Conservation (phyloP, 129 eudicot genomes). For the Chrysanthemum seticuspe region DNA sequence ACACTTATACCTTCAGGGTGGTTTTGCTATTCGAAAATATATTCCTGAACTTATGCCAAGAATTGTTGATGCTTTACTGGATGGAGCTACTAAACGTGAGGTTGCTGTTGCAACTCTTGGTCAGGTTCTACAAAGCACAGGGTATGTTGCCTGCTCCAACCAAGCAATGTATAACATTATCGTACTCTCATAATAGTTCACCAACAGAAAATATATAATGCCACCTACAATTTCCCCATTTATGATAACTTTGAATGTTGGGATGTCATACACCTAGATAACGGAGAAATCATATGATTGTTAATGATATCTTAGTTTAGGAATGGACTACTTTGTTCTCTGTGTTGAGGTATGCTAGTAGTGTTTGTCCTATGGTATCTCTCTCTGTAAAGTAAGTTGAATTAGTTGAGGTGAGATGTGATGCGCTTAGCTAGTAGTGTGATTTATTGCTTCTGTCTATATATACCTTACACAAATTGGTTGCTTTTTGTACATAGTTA, state of each 20-base stretch:
- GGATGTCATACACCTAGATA: too few species aligned
- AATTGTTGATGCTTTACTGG: slow-evolving; percentile 92
- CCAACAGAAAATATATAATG: not conserved
- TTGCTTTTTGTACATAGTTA: slow-evolving; percentile 54
- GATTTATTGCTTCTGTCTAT: too few species aligned
- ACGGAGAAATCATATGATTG: too few species aligned
- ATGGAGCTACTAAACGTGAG: slow-evolving; percentile 95
- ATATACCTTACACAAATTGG: not conserved
- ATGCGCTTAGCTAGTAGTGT: not conserved
- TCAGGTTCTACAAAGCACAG: slow-evolving; percentile 98
- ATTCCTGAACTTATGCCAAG: slow-evolving; percentile 89
- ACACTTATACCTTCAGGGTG: slow-evolving; percentile 61
- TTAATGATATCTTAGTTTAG: slow-evolving; percentile 1
- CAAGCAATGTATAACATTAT: not conserved
- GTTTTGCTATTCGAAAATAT: slow-evolving; percentile 92
- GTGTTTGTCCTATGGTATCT: slow-evolving; percentile 7
- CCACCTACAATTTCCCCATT: not conserved
- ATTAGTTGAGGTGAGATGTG: not conserved
- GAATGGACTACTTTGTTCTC: not conserved
- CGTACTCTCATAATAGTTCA: slow-evolving; percentile 8
- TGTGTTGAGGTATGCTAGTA: not conserved
- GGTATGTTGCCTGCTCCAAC: slow-evolving; percentile 50
- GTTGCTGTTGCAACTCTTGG: slow-evolving; percentile 98
- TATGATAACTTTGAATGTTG: not conserved
- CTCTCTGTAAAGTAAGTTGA: not conserved